phyloP scores from a whole-genome alignment of 805 yeast genomes.

The Saturnispora sanitii region DNA sequence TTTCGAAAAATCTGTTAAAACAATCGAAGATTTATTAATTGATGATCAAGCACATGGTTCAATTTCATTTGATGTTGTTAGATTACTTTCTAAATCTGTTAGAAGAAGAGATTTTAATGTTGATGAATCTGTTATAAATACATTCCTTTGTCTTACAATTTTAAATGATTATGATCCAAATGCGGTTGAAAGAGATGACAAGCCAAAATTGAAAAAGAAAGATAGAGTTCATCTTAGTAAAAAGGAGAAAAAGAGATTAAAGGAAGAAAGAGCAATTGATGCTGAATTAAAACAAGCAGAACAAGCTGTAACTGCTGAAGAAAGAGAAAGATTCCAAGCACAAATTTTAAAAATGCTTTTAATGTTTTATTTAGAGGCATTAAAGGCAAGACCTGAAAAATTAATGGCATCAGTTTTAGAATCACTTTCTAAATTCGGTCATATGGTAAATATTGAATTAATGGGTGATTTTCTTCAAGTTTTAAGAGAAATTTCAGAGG shows the following conservation, averaged over 20 bases:
- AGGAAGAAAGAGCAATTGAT: slow-evolving; percentile 79
- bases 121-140: slow-evolving; percentile 72
- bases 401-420: slow-evolving; percentile 83
- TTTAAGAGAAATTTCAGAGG: slow-evolving; percentile 66
- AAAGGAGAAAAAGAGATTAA: slow-evolving; percentile 76
- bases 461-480: slow-evolving; percentile 90
- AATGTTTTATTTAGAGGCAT: slow-evolving; percentile 65
- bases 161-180: slow-evolving; percentile 68
- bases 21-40: slow-evolving; percentile 57
- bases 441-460: slow-evolving; percentile 83
- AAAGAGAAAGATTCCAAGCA: slow-evolving; percentile 77
- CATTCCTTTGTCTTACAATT: slow-evolving; percentile 57
- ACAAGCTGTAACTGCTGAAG: slow-evolving; percentile 75
- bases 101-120: slow-evolving; percentile 67
- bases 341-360: slow-evolving; percentile 69
- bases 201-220: slow-evolving; percentile 59
- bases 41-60: slow-evolving; percentile 78
- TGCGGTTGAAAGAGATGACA: slow-evolving; percentile 35
- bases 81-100: slow-evolving; percentile 58
- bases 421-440: slow-evolving; percentile 85
- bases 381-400: slow-evolving; percentile 51
- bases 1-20: slow-evolving; percentile 50
- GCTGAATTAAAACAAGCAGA: slow-evolving; percentile 85
- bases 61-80: slow-evolving; percentile 63
- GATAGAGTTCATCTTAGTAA: slow-evolving; percentile 89